Evolutionary conservation across 345 rosid genomes (phyloP), one percentile per base, ranked within the genome.

Genomic region (Hypericum androsaemum): DNA sequence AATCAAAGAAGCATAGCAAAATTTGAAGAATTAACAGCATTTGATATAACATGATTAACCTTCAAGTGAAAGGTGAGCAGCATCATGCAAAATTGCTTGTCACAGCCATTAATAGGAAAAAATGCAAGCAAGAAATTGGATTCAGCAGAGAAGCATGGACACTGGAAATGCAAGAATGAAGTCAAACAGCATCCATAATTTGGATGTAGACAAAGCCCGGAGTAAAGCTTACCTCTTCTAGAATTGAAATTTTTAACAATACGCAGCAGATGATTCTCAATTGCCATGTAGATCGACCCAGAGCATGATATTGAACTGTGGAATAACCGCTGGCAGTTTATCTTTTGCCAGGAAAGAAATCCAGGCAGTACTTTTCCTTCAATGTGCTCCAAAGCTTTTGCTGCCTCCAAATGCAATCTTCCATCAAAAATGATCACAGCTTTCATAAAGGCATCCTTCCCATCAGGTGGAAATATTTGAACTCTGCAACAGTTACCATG

Each of bases 321-420:
- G 69, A 89, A 89, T 67, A 72, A 53, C 62, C 65, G 90, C 70
- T 83, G 84, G 60, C 88, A 86, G 56, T 63, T 69, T 50, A 89
- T 73, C 72, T 79, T 86, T 68, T 89, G 97, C 97, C 97, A 86
- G 5, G 86, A 63, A 41, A 69, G 64, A 62, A 73, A 77, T 45
- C 86, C 88, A 66, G 82, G 77, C 59, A 84, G 61, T 14, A 73
- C 84, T 60, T 75, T 75, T 47, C 94, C 89, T 53, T 80, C 77
- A 44, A 89, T 64, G 62, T 82, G 89, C 68, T 89, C 77, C 80
- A 86, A 64, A 58, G 97, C 97, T 75, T 73, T 82, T 41, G 98
- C 95, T 36, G 95, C 98, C 79, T 90, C 96, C 77, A 90, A 68
- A 75, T 86, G 96, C 44, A 80, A 69, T 62, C 82, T 79, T 53